Conservation (phyloP, 192 early-diverging fungal species). For the Phlyctochytrium bullatum region DNA sequence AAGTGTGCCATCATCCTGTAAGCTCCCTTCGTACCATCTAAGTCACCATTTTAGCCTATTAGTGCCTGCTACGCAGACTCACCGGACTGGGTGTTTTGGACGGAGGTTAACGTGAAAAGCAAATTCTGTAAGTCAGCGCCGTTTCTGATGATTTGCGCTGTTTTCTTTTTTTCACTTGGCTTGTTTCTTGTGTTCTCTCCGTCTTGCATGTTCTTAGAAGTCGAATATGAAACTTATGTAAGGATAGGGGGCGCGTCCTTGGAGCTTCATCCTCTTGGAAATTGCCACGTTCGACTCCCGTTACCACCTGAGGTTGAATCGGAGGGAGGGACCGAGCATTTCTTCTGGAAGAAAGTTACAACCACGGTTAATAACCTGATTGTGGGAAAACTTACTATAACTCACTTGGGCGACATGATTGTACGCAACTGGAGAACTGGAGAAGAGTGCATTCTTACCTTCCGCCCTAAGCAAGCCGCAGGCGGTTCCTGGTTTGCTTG, state of each 20-base stretch:
- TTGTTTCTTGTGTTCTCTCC: no score
- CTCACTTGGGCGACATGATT: conserved; percentile 83
- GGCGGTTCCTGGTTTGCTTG: conserved; percentile 52
- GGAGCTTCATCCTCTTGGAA: conserved; percentile 75
- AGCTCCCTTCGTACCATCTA: conserved; percentile 14
- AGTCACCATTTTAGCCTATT: conserved; percentile 58
- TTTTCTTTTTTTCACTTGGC: no score
- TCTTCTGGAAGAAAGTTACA: conserved; percentile 78
- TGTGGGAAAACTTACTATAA: conserved; percentile 79
- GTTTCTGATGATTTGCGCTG: no score
- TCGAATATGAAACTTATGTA: background rate
- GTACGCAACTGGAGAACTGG: conserved; percentile 80
- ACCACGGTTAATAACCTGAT: conserved; percentile 86
- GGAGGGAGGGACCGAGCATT: conserved; percentile 69
- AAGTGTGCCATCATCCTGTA: conserved; percentile 86
- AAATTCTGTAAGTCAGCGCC: conserved; percentile 76
- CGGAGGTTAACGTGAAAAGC: conserved; percentile 82
- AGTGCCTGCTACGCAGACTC: conserved; percentile 85
- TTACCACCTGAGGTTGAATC: conserved; percentile 37
- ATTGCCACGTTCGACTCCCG: conserved; percentile 76
- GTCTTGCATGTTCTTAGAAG: no score
- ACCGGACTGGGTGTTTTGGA: conserved; percentile 75
- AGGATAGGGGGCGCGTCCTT: conserved; percentile 64
- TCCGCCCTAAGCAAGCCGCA: conserved; percentile 58
- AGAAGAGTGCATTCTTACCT: conserved; percentile 71